These are phyloP conservation scores for Penicillium sp. DNA, from an alignment of 2,329 filamentous ascomycete species.

Conservation along the genomic window DNA sequence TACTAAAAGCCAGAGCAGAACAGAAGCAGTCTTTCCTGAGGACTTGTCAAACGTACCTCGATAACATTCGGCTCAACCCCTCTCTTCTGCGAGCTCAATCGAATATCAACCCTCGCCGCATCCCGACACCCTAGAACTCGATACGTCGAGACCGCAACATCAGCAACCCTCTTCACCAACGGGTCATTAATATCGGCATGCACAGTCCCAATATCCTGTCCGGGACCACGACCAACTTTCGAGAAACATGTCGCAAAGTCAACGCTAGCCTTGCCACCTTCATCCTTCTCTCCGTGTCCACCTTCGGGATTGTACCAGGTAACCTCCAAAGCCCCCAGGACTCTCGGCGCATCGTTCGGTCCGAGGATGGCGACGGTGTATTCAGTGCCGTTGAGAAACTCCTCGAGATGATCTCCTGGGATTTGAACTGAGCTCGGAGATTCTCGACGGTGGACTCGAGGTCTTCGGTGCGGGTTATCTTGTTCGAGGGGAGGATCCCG, in stretches of 20 bases:
- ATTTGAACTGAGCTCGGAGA: constrained; percentile 19
- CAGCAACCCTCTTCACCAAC: constrained; percentile 14
- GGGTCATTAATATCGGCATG: constrained; percentile 14
- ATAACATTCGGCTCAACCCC: constrained; percentile 18
- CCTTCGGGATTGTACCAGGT: constrained; percentile 15
- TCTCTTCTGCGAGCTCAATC: constrained; percentile 10
- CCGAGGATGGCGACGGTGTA: constrained; percentile 31
- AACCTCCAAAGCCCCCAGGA: constrained; percentile 24
- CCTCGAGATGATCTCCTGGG: constrained; percentile 27
- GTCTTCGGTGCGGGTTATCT: constrained; percentile 19
- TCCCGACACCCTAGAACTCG: constrained; percentile 20
- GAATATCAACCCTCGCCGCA: constrained; percentile 25
- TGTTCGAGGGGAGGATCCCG: constrained; percentile 21
- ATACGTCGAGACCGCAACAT: constrained; percentile 22
- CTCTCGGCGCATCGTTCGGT: constrained; percentile 22
- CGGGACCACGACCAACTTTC: constrained; percentile 11
- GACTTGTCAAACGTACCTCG: constrained; percentile 11
- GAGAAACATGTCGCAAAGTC: constrained; percentile 18
- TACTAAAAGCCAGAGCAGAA: background rate
- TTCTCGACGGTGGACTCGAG: constrained; percentile 16
- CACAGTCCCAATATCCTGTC: constrained; percentile 7
- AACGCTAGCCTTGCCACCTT: background rate
- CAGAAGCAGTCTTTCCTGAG: background rate
- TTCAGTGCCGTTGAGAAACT: constrained; percentile 29
- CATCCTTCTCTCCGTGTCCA: background rate